Evolutionary conservation across 2,329 filamentous ascomycete species (phyloP).

Genomic region (Stemphylium beticola): DNA sequence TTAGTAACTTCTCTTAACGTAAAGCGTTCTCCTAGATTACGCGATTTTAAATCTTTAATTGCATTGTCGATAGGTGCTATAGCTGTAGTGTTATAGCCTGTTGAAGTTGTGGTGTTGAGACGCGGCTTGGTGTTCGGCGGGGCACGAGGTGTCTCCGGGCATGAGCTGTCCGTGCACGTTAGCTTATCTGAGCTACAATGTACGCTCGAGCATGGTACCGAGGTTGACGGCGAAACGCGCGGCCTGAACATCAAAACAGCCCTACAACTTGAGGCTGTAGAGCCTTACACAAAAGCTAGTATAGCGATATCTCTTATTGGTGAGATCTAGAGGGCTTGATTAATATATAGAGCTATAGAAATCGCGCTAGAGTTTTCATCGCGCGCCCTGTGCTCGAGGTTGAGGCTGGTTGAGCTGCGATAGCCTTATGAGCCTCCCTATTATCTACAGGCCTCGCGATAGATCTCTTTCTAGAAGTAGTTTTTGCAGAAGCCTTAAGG

Average conservation of each 20-base stretch:
- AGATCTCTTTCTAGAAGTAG: neutral
- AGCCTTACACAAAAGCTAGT: neutral
- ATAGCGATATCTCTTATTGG: neutral
- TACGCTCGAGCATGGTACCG: too few relatives aligned
- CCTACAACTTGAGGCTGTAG: too few relatives aligned
- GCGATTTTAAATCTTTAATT: too few relatives aligned
- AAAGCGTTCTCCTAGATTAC: too few relatives aligned
- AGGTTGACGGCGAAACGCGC: neutral
- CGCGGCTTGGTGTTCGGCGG: too few relatives aligned
- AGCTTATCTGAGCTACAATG: too few relatives aligned
- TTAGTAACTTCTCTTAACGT: too few relatives aligned
- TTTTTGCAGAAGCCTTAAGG: neutral
- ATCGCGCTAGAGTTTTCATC: neutral
- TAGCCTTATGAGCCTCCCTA: neutral
- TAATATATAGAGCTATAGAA: neutral
- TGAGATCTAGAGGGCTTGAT: neutral
- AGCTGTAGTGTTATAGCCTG: too few relatives aligned
- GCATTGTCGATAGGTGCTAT: too few relatives aligned
- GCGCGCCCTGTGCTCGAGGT: neutral
- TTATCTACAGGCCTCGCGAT: neutral
- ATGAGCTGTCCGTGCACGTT: too few relatives aligned
- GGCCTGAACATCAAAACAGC: neutral
- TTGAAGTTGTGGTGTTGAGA: too few relatives aligned
- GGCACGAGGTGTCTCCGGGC: too few relatives aligned
- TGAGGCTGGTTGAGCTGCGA: neutral